phyloP scores from a whole-genome alignment of 148 eudicot species.

The Vaccinium macrocarpon region DNA sequence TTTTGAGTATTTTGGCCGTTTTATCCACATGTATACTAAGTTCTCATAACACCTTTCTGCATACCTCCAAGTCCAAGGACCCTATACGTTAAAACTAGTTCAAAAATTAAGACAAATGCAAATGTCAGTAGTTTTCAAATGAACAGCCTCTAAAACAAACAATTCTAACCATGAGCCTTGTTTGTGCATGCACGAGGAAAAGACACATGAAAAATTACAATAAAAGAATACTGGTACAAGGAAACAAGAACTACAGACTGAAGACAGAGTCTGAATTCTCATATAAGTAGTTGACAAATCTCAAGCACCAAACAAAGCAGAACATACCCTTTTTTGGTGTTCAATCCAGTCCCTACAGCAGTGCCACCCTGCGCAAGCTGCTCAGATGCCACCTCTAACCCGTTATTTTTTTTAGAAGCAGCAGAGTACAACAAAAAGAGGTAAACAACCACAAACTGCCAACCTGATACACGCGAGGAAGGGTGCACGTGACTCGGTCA shows the following conservation, averaged over 20 bases:
- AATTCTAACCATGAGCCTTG: neutral
- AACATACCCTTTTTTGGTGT: conserved; percentile 91
- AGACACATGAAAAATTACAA: neutral
- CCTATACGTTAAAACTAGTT: neutral
- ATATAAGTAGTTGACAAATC: neutral
- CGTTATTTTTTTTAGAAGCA: conserved; percentile 12
- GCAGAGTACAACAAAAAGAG: neutral
- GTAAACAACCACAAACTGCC: neutral
- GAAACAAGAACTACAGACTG: neutral
- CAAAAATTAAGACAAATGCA: neutral
- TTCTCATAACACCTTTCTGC: neutral
- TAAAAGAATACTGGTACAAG: neutral
- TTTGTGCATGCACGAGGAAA: neutral
- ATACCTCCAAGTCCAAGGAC: neutral
- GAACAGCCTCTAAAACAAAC: neutral
- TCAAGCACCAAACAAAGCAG: conserved; percentile 3
- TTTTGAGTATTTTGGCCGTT: neutral
- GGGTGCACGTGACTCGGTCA: conserved; percentile 64
- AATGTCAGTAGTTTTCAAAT: neutral
- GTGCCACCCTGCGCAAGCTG: conserved; percentile 99
- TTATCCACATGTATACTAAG: neutral
- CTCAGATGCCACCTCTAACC: conserved; percentile 14
- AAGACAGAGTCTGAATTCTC: neutral
- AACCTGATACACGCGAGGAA: conserved; percentile 96
- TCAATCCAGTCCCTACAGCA: conserved; percentile 97